Evolutionary conservation across 305 asterid species (phyloP).

Genomic region (Vinca major): DNA sequence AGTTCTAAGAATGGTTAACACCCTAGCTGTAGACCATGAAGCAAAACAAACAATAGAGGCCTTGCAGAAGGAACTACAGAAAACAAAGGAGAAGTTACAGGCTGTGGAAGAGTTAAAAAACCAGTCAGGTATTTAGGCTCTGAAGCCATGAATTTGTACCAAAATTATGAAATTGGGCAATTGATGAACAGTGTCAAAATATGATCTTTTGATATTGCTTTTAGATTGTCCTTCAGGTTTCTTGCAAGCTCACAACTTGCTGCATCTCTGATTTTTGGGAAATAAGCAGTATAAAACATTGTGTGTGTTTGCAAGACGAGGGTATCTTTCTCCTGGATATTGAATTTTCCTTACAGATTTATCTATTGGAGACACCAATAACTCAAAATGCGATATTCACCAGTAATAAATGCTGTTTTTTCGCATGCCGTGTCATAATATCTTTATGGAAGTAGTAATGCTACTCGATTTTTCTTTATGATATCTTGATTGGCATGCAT

Average conservation of each 20-base stretch:
- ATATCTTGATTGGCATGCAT: not conserved
- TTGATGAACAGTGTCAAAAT: not conserved
- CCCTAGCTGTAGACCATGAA: constrained; percentile 80
- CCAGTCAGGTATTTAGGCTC: constrained; percentile 58
- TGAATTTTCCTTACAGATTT: not conserved
- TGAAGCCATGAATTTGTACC: not conserved
- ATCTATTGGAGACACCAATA: not conserved
- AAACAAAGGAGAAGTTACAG: constrained; percentile 80
- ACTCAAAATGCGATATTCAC: not conserved
- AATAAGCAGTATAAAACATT: not conserved
- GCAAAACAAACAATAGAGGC: constrained; percentile 93
- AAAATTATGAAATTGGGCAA: not conserved
- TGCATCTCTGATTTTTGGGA: not conserved
- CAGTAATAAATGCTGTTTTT: no score
- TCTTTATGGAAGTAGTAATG: not conserved
- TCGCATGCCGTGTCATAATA: no score
- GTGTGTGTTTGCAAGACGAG: not conserved
- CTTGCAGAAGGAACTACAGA: constrained; percentile 83
- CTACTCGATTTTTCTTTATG: not conserved
- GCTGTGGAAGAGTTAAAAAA: constrained; percentile 88
- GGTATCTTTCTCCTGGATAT: not conserved
- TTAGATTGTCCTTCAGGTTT: not conserved
- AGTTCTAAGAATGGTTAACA: constrained; percentile 90
- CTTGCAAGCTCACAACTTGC: not conserved
- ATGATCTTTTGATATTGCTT: not conserved